Percentiles rank a stretch among this genome's conserved stretches.
Conservation (phyloP, 2,329 filamentous ascomycete species). For the Fusarium sp. region DNA sequence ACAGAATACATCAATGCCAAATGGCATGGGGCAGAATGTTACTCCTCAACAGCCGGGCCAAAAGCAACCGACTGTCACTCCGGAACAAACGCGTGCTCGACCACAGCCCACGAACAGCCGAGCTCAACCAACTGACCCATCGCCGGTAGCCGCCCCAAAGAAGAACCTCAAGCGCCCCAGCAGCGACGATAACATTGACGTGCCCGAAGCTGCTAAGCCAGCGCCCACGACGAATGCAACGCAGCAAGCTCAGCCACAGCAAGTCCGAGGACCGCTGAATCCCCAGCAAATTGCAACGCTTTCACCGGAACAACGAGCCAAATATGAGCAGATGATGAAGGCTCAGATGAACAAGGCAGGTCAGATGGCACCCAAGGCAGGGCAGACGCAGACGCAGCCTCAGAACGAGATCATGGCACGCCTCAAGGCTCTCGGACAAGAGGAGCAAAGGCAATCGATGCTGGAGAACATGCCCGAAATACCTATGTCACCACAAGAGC, state of each 20-base stretch:
- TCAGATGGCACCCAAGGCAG: conserved; percentile 19
- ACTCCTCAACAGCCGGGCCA: conserved; percentile 48
- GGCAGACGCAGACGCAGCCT: conserved; percentile 33
- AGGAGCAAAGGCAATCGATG: conserved; percentile 56
- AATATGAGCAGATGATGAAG: conserved; percentile 57
- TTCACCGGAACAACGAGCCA: conserved; percentile 59
- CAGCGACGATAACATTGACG: conserved; percentile 59
- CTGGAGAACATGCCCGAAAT: conserved; percentile 61
- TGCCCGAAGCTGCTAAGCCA: conserved; percentile 39
- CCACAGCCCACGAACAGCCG: conserved; percentile 52
- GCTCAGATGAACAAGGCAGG: conserved; percentile 47
- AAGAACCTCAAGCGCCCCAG: conserved; percentile 65
- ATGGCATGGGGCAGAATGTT: conserved; percentile 60
- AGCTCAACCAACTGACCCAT: conserved; percentile 53
- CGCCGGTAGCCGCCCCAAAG: conserved; percentile 57
- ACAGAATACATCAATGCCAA: conserved; percentile 53
- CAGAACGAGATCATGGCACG: conserved; percentile 47
- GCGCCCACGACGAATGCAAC: conserved; percentile 40
- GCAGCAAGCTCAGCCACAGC: conserved; percentile 44
- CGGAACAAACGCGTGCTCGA: conserved; percentile 46
- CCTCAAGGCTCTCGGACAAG: conserved; percentile 54
- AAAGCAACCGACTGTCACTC: conserved; percentile 49
- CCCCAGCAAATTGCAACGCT: conserved; percentile 56
- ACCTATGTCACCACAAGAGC: conserved; percentile 60
- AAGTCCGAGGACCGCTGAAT: conserved; percentile 39